Conservation (phyloP, 345 rosid genomes). For the Eucalyptus erythrocorys region DNA sequence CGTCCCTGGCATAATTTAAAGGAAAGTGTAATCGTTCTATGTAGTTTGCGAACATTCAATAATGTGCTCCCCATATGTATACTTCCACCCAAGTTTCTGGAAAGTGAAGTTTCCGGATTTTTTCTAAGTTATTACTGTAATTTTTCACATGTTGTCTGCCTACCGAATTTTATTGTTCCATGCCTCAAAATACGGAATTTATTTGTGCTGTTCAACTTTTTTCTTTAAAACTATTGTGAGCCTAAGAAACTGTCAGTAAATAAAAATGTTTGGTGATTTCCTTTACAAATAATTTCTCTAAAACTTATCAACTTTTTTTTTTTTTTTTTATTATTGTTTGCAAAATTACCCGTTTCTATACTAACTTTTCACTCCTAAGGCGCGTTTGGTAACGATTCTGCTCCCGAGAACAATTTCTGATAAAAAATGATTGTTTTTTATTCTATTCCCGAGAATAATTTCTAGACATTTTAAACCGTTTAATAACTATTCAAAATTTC, state of each 20-base stretch:
- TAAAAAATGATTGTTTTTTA: too few relatives aligned
- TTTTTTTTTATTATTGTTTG: too few relatives aligned
- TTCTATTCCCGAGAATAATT: accelerated
- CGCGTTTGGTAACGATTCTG: accelerated
- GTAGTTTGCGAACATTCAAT: not conserved
- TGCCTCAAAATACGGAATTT: not conserved
- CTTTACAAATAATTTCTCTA: not conserved
- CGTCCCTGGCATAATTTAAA: not conserved
- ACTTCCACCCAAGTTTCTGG: not conserved
- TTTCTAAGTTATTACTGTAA: not conserved
- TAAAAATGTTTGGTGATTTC: not conserved
- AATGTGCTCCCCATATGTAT: not conserved
- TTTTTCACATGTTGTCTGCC: not conserved
- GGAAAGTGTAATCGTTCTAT: not conserved
- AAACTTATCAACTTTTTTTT: too few relatives aligned
- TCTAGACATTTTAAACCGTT: too few relatives aligned
- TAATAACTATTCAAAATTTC: accelerated
- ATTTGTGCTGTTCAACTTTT: not conserved
- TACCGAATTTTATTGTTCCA: not conserved
- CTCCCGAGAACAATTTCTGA: too few relatives aligned
- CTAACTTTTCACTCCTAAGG: not conserved
- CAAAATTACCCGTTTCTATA: not conserved
- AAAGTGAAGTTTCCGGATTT: not conserved
- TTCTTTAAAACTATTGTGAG: not conserved
- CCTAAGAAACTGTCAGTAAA: too few relatives aligned